These are phyloP conservation scores for Neofusicoccum ribis DNA, from an alignment of 2,329 filamentous ascomycete species.

Conservation along the genomic window DNA sequence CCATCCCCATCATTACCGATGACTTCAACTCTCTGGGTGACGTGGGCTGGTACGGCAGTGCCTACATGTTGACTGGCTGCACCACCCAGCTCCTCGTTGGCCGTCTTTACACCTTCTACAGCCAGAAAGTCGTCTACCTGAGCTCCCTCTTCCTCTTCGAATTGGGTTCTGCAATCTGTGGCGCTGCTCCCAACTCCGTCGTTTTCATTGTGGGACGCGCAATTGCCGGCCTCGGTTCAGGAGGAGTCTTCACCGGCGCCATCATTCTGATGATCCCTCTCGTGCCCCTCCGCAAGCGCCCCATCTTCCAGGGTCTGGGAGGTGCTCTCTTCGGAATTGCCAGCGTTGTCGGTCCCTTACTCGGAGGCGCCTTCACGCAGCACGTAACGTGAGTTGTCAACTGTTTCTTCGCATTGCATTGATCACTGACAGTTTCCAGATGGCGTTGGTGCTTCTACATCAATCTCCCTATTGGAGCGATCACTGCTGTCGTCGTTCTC, in stretches of 20 bases:
- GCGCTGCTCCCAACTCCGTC: conserved; percentile 51
- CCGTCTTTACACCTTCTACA: conserved; percentile 49
- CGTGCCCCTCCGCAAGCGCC: conserved; percentile 44
- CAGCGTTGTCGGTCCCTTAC: conserved; percentile 50
- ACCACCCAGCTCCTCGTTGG: conserved; percentile 41
- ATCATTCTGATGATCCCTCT: conserved; percentile 29
- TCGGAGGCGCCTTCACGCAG: conserved; percentile 47
- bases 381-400: background rate
- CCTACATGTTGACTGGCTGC: conserved; percentile 45
- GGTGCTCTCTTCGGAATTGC: conserved; percentile 51
- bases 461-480: conserved; percentile 53
- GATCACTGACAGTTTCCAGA: conserved; percentile 30
- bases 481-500: conserved; percentile 44
- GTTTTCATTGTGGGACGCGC: conserved; percentile 48
- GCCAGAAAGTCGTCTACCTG: conserved; percentile 49
- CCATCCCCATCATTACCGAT: conserved; percentile 19
- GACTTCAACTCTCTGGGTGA: conserved; percentile 17
- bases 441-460: conserved; percentile 56
- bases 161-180: conserved; percentile 53
- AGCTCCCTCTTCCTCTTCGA: conserved; percentile 51
- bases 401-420: background rate
- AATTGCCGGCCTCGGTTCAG: conserved; percentile 49
- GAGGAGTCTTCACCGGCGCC: conserved; percentile 23
- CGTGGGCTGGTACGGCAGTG: conserved; percentile 27
- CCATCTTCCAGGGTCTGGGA: conserved; percentile 40